Evolutionary conservation across 2,329 filamentous ascomycete genomes (phyloP).

Genomic region (Diaporthe aspalathi): DNA sequence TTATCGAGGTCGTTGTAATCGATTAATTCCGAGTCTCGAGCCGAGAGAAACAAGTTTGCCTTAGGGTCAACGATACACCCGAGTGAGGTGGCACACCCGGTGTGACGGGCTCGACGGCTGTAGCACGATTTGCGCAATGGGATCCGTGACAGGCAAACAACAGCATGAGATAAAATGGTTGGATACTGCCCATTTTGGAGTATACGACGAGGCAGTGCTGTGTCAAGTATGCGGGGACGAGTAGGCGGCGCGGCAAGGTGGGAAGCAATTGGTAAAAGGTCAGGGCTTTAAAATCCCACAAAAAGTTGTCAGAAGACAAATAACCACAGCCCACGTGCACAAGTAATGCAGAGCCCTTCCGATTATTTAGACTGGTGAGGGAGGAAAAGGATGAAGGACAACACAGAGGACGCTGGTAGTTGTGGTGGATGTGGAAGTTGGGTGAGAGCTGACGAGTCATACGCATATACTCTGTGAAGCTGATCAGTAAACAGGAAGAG

Average conservation of each 20-base stretch:
- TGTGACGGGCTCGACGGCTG: neutral
- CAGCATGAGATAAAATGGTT: neutral
- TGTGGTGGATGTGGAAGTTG: neutral
- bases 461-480: neutral
- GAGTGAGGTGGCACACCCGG: neutral
- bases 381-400: neutral
- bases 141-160: conserved; percentile 35
- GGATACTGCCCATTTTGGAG: neutral
- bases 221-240: neutral
- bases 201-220: neutral
- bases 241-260: conserved; percentile 5
- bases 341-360: neutral
- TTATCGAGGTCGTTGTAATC: neutral
- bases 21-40: neutral
- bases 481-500: conserved; percentile 5
- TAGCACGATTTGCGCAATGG: conserved; percentile 24
- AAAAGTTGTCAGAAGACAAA: neutral
- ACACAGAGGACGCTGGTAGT: neutral
- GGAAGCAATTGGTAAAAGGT: neutral
- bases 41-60: neutral
- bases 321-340: neutral
- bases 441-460: neutral
- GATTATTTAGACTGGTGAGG: neutral
- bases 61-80: neutral
- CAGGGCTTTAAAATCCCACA: neutral